Evolutionary conservation across 2,329 filamentous ascomycete genomes (phyloP).

Genomic region (Gaeumannomyces tritici): DNA sequence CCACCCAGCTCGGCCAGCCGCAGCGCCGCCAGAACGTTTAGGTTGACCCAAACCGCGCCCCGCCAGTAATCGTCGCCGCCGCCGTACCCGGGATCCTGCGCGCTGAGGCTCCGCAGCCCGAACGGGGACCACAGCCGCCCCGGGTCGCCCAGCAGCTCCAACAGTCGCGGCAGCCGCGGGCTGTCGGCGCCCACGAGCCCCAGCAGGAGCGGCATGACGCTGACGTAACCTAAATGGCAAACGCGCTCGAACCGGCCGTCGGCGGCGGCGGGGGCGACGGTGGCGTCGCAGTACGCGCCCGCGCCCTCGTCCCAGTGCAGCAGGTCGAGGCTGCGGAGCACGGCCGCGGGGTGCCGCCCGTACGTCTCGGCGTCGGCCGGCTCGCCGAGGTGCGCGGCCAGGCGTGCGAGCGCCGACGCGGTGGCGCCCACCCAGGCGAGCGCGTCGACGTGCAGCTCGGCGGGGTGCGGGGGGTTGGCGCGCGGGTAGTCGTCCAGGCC

Average conservation of each 20-base stretch:
- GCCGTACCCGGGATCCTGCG: constrained; percentile 8
- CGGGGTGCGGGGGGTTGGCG: constrained; percentile 81
- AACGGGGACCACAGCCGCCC: constrained; percentile 6
- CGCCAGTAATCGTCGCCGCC: constrained; percentile 14
- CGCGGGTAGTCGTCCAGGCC: constrained; percentile 90
- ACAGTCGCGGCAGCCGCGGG: constrained; percentile 8
- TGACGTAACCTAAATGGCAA: constrained; percentile 12
- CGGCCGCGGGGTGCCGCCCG: constrained; percentile 58
- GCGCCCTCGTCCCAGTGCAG: constrained; percentile 75
- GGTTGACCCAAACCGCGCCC: constrained; percentile 12
- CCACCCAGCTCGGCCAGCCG: constrained; percentile 32
- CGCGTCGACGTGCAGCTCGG: constrained; percentile 82
- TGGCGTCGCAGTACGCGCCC: constrained; percentile 79
- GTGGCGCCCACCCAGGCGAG: constrained; percentile 92
- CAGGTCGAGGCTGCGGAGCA: constrained; percentile 72
- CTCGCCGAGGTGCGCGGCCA: constrained; percentile 62
- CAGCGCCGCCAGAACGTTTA: constrained; percentile 40
- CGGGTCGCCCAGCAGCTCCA: constrained; percentile 10
- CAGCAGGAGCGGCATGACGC: constrained; percentile 11
- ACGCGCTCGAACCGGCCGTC: constrained; percentile 7
- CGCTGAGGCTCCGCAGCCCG: constrained; percentile 12
- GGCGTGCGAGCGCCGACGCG: constrained; percentile 66
- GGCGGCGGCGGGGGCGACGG: constrained; percentile 64
- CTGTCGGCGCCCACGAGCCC: constrained; percentile 11
- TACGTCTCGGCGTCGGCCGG: constrained; percentile 70